A percentile compares a stretch with the other conserved stretches of the same genome.
phyloP scores from a whole-genome alignment of 2,329 filamentous ascomycete genomes.

The Moelleriella libera region DNA sequence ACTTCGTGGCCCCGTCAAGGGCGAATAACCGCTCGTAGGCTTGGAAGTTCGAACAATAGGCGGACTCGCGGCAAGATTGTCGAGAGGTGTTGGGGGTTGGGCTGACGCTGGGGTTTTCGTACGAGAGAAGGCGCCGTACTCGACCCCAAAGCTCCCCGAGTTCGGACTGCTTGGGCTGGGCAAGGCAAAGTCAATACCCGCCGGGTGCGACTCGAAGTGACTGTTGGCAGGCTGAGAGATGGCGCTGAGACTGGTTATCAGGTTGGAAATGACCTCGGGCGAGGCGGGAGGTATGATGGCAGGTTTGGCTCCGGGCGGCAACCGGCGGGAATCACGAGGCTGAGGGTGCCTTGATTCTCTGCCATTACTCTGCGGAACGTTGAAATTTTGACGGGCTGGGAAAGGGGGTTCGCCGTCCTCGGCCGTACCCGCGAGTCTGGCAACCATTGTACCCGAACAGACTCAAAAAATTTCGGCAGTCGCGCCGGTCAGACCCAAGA shows the following conservation, averaged over 20 bases:
- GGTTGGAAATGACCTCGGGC: constrained; percentile 55
- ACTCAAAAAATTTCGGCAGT: neutral
- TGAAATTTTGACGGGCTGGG: neutral
- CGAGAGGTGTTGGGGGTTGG: constrained; percentile 32
- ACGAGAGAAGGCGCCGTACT: constrained; percentile 53
- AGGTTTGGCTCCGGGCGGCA: constrained; percentile 2
- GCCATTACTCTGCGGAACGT: neutral
- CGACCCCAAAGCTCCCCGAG: constrained; percentile 51
- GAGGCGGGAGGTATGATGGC: constrained; percentile 29
- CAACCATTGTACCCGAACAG: neutral
- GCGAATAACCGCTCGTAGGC: constrained; percentile 61
- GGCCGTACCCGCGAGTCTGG: neutral
- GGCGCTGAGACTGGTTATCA: constrained; percentile 56
- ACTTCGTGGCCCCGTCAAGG: constrained; percentile 50
- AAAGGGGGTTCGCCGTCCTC: neutral
- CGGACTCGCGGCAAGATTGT: constrained; percentile 47
- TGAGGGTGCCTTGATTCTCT: neutral
- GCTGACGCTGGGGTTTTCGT: constrained; percentile 33
- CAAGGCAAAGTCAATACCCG: constrained; percentile 24
- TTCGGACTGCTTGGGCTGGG: constrained; percentile 21
- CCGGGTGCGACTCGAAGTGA: constrained; percentile 50
- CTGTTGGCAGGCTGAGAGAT: constrained; percentile 53
- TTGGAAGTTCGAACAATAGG: constrained; percentile 74
- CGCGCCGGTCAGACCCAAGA: neutral
- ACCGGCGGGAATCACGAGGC: neutral